A percentile compares a stretch with the other conserved stretches of the same genome.
phyloP scores from a whole-genome alignment of 106 monocot genomes.

The Allium cepa region DNA sequence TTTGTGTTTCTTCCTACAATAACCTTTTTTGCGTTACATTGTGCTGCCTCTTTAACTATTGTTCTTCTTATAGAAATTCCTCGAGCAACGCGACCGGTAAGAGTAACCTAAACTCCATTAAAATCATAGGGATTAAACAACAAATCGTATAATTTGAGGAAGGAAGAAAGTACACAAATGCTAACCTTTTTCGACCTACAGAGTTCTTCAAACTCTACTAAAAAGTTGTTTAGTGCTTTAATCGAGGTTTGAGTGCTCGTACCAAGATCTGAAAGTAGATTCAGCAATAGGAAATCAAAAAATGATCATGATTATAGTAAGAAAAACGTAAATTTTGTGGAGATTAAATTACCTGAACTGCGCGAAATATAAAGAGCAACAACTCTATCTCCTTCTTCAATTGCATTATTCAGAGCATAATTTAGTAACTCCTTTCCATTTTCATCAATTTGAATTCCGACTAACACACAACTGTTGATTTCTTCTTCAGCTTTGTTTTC shows the following conservation, averaged over 20 bases:
- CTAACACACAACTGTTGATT: slow-evolving; percentile 12
- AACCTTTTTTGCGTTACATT: slow-evolving; percentile 42
- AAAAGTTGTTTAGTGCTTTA: slow-evolving; percentile 38
- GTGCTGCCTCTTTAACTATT: slow-evolving; percentile 65
- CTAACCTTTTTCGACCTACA: slow-evolving; percentile 47
- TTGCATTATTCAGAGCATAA: slow-evolving; percentile 42
- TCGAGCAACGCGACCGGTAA: slow-evolving; percentile 50
- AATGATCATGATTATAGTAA: background rate
- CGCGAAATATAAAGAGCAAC: slow-evolving; percentile 66
- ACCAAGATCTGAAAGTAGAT: background rate
- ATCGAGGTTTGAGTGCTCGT: slow-evolving; percentile 20
- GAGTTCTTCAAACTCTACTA: slow-evolving; percentile 40
- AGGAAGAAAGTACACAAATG: background rate
- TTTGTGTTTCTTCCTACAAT: slow-evolving; percentile 57
- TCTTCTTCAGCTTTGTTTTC: too few species aligned
- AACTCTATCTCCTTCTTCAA: slow-evolving; percentile 48
- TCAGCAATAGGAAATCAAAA: background rate
- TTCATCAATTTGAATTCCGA: slow-evolving; percentile 53
- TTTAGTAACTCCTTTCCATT: slow-evolving; percentile 67
- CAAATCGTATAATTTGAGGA: background rate
- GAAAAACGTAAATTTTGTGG: background rate
- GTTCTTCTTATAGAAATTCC: slow-evolving; percentile 59
- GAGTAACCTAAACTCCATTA: slow-evolving; percentile 34
- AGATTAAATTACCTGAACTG: slow-evolving; percentile 31
- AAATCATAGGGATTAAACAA: background rate